These are phyloP conservation scores for Diatrype stigma DNA, from an alignment of 2,329 filamentous ascomycete species.

Conservation along the genomic window DNA sequence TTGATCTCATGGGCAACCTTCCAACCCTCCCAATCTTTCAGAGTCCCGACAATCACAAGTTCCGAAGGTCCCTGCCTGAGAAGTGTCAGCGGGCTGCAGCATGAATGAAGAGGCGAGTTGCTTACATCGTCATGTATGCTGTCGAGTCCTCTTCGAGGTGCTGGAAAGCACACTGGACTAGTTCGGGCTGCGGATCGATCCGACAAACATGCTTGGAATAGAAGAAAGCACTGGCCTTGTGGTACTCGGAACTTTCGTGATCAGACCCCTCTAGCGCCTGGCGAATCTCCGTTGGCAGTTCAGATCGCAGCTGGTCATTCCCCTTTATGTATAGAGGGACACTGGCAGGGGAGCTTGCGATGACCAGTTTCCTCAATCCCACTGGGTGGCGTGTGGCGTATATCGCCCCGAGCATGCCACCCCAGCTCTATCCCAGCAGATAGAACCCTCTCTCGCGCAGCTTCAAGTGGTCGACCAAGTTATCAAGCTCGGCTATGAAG, in stretches of 20 bases:
- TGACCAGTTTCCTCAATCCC: constrained; percentile 10
- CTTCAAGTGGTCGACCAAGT: neutral
- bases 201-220: neutral
- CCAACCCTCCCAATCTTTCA: constrained; percentile 10
- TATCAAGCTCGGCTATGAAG: neutral
- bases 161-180: neutral
- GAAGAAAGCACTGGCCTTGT: neutral
- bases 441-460: neutral
- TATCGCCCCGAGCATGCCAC: neutral
- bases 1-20: constrained; percentile 4
- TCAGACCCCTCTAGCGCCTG: constrained; percentile 6
- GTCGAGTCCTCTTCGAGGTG: neutral
- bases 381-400: constrained; percentile 5
- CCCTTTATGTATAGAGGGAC: constrained; percentile 2
- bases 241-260: neutral
- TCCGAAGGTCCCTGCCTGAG: constrained; percentile 9
- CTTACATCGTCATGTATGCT: neutral
- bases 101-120: neutral
- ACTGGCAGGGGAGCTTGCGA: constrained; percentile 12
- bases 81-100: neutral
- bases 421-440: neutral
- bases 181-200: neutral
- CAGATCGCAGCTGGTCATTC: neutral
- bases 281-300: constrained; percentile 10
- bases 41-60: constrained; percentile 4